Evolutionary conservation across 2,329 filamentous ascomycete genomes (phyloP).

Genomic region (Colletotrichum sp.): DNA sequence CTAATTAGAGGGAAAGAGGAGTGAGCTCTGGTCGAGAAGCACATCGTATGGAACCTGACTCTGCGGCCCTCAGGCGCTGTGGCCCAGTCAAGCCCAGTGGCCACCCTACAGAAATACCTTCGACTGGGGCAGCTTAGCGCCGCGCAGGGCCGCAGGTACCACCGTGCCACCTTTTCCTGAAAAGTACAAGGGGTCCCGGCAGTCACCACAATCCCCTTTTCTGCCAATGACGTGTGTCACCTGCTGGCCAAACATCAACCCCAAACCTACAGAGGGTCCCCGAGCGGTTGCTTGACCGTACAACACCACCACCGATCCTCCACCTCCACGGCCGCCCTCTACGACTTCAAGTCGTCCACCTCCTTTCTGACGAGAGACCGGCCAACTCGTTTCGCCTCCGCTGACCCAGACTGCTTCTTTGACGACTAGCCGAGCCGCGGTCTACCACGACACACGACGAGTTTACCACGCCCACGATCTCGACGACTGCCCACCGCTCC

Average conservation of each 20-base stretch:
- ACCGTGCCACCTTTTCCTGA: conserved; percentile 15
- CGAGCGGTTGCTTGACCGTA: conserved; percentile 19
- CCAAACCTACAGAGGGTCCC: conserved; percentile 21
- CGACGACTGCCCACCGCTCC: background rate
- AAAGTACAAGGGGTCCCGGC: conserved; percentile 21
- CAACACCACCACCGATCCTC: conserved; percentile 10
- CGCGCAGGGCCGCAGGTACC: conserved; percentile 20
- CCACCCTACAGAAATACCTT: background rate
- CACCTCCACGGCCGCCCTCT: background rate
- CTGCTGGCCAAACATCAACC: conserved; percentile 20
- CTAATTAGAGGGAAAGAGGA: background rate
- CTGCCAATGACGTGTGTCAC: conserved; percentile 23
- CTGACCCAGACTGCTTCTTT: background rate
- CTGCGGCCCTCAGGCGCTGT: background rate
- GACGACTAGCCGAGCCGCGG: background rate
- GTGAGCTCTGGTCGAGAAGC: background rate
- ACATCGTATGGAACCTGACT: background rate
- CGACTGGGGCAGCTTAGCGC: conserved; percentile 17
- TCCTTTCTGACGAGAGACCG: background rate
- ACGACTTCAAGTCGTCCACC: background rate
- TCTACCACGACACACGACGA: background rate
- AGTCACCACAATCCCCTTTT: conserved; percentile 22
- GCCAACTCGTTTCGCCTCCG: background rate
- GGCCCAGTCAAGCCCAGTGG: background rate
- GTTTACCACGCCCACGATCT: background rate